These are phyloP conservation scores for Dryas octopetala DNA, from an alignment of 306 rosid genomes.

Conservation along the genomic window DNA sequence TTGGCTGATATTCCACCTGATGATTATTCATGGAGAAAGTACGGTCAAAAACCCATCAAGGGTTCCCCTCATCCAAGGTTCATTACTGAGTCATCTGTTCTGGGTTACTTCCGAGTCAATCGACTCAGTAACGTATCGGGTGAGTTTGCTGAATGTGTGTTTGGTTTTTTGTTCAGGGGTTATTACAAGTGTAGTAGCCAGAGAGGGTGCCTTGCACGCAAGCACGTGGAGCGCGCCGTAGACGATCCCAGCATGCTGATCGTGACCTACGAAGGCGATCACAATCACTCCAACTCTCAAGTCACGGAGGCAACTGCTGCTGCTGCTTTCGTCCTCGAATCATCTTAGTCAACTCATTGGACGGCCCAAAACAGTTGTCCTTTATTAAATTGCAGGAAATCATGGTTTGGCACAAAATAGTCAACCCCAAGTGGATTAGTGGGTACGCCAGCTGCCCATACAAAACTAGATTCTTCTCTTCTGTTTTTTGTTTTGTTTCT, in stretches of 20 bases:
- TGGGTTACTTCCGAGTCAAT: not conserved
- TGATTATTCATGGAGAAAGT: constrained; percentile 82
- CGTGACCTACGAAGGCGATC: constrained; percentile 82
- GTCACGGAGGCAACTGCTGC: constrained; percentile 34
- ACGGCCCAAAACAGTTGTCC: constrained; percentile 5
- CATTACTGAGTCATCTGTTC: not conserved
- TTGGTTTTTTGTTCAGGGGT: constrained; percentile 44
- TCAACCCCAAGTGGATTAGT: constrained; percentile 38
- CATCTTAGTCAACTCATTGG: constrained; percentile 46
- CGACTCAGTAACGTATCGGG: constrained; percentile 3
- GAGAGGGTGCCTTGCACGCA: constrained; percentile 82
- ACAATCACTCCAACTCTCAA: constrained; percentile 51
- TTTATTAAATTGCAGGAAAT: not conserved
- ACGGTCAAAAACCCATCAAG: constrained; percentile 92
- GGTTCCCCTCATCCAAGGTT: constrained; percentile 94
- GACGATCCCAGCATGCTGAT: constrained; percentile 78
- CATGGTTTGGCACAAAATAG: not conserved
- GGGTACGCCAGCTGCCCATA: constrained; percentile 28
- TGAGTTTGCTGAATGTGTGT: not conserved
- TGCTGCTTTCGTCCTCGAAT: constrained; percentile 43
- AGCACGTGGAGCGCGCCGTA: constrained; percentile 84
- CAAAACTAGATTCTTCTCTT: constrained; percentile 22
- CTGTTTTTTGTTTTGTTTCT: not conserved
- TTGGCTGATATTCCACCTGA: constrained; percentile 81
- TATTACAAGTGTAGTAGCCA: constrained; percentile 81